Conservation (phyloP, 495 filamentous ascomycete genomes). For the Penicillium coprophilum region DNA sequence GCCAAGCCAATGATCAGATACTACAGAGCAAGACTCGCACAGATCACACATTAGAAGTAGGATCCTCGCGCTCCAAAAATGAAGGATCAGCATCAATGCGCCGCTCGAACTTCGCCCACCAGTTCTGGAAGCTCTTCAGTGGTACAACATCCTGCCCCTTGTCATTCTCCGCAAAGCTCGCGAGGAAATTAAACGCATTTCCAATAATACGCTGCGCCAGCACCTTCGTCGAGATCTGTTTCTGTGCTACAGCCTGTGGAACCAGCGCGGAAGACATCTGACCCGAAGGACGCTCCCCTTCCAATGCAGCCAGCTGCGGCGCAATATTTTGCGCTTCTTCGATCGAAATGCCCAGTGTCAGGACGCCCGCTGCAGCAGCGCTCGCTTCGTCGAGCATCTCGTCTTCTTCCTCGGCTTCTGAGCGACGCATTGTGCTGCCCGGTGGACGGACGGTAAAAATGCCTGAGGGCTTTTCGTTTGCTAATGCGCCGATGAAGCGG, state of each 20-base stretch:
- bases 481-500: slow-evolving; percentile 82
- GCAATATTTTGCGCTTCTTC: slow-evolving; percentile 73
- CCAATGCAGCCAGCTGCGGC: slow-evolving; percentile 60
- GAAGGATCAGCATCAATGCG: slow-evolving; percentile 80
- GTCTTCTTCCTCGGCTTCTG: slow-evolving; percentile 38
- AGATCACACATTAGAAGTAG: slow-evolving; percentile 26
- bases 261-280: slow-evolving; percentile 30
- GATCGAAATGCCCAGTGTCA: slow-evolving; percentile 79
- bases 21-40: slow-evolving; percentile 4
- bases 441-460: slow-evolving; percentile 67
- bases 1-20: neutral
- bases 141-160: slow-evolving; percentile 80
- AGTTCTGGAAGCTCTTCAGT: slow-evolving; percentile 86
- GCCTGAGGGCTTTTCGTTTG: slow-evolving; percentile 81
- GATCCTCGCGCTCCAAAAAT: slow-evolving; percentile 81
- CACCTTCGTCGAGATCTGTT: slow-evolving; percentile 60
- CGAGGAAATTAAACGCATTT: slow-evolving; percentile 96
- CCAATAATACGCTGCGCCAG: slow-evolving; percentile 91
- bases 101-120: slow-evolving; percentile 97
- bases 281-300: slow-evolving; percentile 34
- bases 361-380: slow-evolving; percentile 31
- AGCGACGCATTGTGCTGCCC: slow-evolving; percentile 19
- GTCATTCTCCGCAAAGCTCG: slow-evolving; percentile 70
- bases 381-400: slow-evolving; percentile 46
- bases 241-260: slow-evolving; percentile 23